These are phyloP conservation scores for Lolium rigidum DNA, from an alignment of 176 grass and related monocot genomes.

Conservation along the genomic window DNA sequence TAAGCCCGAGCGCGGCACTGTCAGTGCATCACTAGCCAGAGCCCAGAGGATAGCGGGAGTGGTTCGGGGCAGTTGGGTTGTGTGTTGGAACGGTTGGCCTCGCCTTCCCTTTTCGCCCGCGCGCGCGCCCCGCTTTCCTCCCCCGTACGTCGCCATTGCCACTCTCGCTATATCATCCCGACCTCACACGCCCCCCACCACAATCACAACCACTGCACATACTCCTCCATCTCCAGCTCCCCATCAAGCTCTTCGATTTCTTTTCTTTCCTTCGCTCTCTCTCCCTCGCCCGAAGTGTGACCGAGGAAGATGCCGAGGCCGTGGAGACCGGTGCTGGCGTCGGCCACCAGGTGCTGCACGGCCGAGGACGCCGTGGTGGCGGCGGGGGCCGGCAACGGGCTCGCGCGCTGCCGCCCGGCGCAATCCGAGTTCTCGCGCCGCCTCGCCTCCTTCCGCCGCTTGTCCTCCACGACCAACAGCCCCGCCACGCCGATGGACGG, in stretches of 20 bases:
- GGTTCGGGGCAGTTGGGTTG: slow-evolving; percentile 73
- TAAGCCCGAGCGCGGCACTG: slow-evolving; percentile 25
- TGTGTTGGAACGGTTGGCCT: slow-evolving; percentile 74
- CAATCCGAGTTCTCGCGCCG: slow-evolving; percentile 74
- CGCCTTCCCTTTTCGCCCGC: not conserved
- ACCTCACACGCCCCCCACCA: slow-evolving; percentile 7
- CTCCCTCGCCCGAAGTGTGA: not conserved
- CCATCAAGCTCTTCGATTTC: not conserved
- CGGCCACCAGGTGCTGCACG: slow-evolving; percentile 84
- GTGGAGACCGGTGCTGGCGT: slow-evolving; percentile 74
- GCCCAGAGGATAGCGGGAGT: slow-evolving; percentile 50
- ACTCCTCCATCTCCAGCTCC: not conserved
- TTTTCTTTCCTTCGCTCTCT: not conserved
- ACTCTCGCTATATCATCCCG: slow-evolving; percentile 41
- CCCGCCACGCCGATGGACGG: slow-evolving; percentile 19
- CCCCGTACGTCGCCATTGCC: not conserved
- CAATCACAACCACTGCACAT: not conserved
- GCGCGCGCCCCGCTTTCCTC: not conserved
- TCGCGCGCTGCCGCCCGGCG: slow-evolving; percentile 65
- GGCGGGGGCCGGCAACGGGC: slow-evolving; percentile 27
- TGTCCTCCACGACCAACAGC: slow-evolving; percentile 67
- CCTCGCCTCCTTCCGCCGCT: slow-evolving; percentile 66
- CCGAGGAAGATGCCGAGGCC: slow-evolving; percentile 41
- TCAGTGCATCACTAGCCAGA: not conserved
- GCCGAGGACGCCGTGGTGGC: slow-evolving; percentile 71